Evolutionary conservation across 352 stramenopile species (phyloP).

Genomic region (Nothophytophthora sp.): DNA sequence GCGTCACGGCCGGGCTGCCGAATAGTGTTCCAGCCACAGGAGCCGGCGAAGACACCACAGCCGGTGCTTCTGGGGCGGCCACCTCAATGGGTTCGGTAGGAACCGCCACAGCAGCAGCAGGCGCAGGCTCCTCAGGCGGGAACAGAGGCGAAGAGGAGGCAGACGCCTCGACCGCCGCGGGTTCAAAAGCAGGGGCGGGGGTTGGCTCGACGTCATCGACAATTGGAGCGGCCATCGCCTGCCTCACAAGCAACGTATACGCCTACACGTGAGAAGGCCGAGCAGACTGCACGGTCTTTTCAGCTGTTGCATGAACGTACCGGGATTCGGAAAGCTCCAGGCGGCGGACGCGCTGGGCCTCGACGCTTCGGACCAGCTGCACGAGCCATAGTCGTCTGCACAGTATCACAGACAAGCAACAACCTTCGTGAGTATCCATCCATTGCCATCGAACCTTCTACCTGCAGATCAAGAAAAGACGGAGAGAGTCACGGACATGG

Average conservation of each 20-base stretch:
- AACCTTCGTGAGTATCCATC: constrained; percentile 10
- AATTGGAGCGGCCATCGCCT: constrained; percentile 46
- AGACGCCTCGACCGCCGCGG: not conserved
- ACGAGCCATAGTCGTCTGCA: constrained; percentile 74
- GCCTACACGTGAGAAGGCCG: no score
- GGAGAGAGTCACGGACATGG: constrained; percentile 46
- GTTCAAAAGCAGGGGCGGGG: constrained; percentile 7
- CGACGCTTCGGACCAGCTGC: constrained; percentile 77
- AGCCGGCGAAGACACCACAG: constrained; percentile 8
- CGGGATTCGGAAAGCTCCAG: constrained; percentile 64
- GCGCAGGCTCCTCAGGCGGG: not conserved
- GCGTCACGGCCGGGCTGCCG: constrained; percentile 2
- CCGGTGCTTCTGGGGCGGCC: constrained; percentile 5
- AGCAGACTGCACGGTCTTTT: no score
- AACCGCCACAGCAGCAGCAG: not conserved
- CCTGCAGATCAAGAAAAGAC: constrained; percentile 1
- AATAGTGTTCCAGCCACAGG: constrained; percentile 21
- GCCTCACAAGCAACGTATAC: constrained; percentile 6
- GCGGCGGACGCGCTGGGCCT: constrained; percentile 61
- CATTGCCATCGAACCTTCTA: not conserved
- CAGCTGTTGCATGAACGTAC: constrained; percentile 28
- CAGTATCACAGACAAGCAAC: constrained; percentile 1
- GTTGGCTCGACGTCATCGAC: constrained; percentile 25
- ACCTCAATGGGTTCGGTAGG: constrained; percentile 11
- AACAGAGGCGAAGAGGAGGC: not conserved